phyloP scores from a whole-genome alignment of 345 rosid genomes.

The Citrus australasica region DNA sequence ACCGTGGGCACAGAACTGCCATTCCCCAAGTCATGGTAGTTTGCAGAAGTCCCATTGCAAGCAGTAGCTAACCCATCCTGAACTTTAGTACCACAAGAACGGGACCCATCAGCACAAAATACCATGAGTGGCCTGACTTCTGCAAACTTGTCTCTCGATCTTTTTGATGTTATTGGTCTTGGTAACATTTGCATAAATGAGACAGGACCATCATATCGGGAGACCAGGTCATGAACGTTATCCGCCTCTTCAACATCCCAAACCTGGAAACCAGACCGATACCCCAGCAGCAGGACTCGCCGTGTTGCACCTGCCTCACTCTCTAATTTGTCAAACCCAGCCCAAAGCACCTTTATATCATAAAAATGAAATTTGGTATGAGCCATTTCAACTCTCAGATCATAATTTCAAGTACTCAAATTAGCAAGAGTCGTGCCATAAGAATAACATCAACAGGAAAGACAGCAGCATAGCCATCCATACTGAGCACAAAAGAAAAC shows the following conservation, averaged over 20 bases:
- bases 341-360: constrained; percentile 72
- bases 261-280: constrained; percentile 87
- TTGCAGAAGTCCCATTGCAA: constrained; percentile 31
- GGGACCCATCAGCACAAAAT: constrained; percentile 56
- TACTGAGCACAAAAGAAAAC: neutral
- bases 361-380: constrained; percentile 2
- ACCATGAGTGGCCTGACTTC: constrained; percentile 70
- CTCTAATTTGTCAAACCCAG: constrained; percentile 92
- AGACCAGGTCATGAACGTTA: constrained; percentile 69
- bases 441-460: neutral
- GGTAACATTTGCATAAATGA: constrained; percentile 86
- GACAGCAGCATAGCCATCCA: neutral
- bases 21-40: constrained; percentile 39
- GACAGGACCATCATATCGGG: constrained; percentile 74
- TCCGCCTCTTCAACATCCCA: constrained; percentile 96
- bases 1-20: constrained; percentile 43
- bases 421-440: neutral
- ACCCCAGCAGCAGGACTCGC: constrained; percentile 72
- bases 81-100: constrained; percentile 34
- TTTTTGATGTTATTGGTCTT: constrained; percentile 40
- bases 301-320: constrained; percentile 43
- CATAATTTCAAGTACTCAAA: neutral
- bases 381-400: neutral
- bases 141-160: constrained; percentile 44
- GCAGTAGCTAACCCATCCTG: constrained; percentile 40